A percentile compares a stretch with the other conserved stretches of the same genome.
Evolutionary conservation across 228 moss, liverwort and hornwort species (phyloP).

Genomic region (Sphagnum fallax): DNA sequence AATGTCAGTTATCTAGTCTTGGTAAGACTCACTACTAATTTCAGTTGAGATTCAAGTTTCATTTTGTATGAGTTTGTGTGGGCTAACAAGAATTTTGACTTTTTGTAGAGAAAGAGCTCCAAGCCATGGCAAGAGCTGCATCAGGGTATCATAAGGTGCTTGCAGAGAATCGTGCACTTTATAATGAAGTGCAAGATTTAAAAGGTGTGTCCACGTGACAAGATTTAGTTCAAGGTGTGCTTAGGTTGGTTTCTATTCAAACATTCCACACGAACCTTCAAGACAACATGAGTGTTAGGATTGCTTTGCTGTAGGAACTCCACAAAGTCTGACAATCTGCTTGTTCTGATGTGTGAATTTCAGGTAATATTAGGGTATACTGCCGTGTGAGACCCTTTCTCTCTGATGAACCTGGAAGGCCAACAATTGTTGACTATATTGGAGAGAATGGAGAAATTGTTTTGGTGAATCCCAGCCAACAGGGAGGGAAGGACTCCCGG

Average conservation of each 20-base stretch:
- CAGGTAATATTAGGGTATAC: constrained; percentile 73
- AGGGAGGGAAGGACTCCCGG: constrained; percentile 56
- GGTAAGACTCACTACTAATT: constrained; percentile 12
- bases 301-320: not conserved
- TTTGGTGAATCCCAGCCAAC: constrained; percentile 55
- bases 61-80: not conserved
- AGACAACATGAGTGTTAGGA: too few relatives aligned
- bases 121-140: constrained; percentile 58
- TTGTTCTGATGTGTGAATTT: not conserved
- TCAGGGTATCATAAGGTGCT: constrained; percentile 72
- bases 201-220: constrained; percentile 26
- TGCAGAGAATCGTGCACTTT: constrained; percentile 66
- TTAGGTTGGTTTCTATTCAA: not conserved
- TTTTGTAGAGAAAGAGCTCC: constrained; percentile 38
- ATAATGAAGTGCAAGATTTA: constrained; percentile 81
- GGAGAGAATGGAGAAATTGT: constrained; percentile 75
- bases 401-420: constrained; percentile 21
- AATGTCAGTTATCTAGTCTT: constrained; percentile 28
- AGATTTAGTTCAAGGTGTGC: not conserved
- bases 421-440: constrained; percentile 63
- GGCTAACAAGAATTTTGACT: constrained; percentile 1
- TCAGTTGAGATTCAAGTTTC: not conserved
- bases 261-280: too few relatives aligned
- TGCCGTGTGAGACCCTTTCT: constrained; percentile 72
- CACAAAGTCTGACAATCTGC: not conserved